Evolutionary conservation across 495 filamentous ascomycete species (phyloP), one percentile per base, ranked within the genome.

Genomic region (Hyaloscypha finlandica): DNA sequence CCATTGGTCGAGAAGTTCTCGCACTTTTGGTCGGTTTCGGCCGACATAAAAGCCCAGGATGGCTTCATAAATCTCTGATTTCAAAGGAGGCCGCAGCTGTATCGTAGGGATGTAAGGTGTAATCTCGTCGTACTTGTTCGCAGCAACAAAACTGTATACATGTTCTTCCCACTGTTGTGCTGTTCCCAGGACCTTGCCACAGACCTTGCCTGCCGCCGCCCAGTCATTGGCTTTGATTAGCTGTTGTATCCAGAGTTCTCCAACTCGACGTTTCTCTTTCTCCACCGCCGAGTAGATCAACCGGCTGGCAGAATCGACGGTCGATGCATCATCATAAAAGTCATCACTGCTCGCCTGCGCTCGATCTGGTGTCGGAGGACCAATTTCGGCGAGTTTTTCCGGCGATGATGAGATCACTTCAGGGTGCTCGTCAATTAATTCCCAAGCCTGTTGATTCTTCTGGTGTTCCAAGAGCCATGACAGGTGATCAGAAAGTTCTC

Each of bases 201-300:
- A 94, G 14, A 92, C 80, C 66, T 86, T 81, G 0, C 92, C 94
- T 8, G 94, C 95, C 60, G 83, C 80, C 2, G 75, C 72, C 96
- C 96, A 99, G 61, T 93, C 83, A 14, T 83, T 81, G 2, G 84
- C 81, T 6, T 87, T 81, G 51, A 96, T 82, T 31, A 97, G 84
- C 69, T 96, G 91, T 54, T 94, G 88, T 57, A 97, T 78, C 95
- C 95, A 99, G 5, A 92, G 82, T 73, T 97, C 96, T 29, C 95
- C 95, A 69, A 99, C 90, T 14, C 91, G 86, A 30, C 92, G 86
- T 75, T 98, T 99, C 73, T 99, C 95, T 68, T 91, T 93, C 62
- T 96, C 90, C 0, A 89, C 88, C 0, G 89, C 84, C 14, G 90
- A 88, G 61, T 83, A 78, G 35, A 76, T 76, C 58, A 73, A 66